These are phyloP conservation scores for Chytriomyces hyalinus DNA, from an alignment of 192 early-diverging fungal species.

Conservation along the genomic window DNA sequence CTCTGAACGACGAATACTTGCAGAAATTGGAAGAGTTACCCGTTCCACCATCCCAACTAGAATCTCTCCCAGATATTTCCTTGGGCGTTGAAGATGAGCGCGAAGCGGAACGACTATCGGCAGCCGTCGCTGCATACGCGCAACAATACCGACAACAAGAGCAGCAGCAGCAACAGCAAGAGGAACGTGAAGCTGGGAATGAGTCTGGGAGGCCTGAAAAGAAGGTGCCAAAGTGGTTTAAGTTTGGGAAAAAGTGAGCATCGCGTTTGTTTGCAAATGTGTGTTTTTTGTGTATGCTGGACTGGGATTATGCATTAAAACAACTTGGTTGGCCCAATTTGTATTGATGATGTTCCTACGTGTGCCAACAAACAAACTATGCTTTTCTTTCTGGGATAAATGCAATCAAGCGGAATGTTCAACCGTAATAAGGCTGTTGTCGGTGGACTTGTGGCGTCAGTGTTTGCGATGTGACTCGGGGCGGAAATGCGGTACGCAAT, in stretches of 20 bases:
- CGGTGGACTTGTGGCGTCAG: too few relatives aligned
- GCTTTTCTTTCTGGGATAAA: too few relatives aligned
- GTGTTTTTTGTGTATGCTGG: too few relatives aligned
- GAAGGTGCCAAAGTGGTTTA: conserved; percentile 53
- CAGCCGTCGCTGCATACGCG: neutral
- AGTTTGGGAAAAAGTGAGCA: conserved; percentile 44
- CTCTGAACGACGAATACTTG: conserved; percentile 22
- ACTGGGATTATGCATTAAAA: too few relatives aligned
- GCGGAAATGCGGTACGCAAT: too few relatives aligned
- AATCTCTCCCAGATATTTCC: neutral
- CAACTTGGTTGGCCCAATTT: too few relatives aligned
- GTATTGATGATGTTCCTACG: too few relatives aligned
- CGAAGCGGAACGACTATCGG: neutral
- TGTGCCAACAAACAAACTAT: too few relatives aligned
- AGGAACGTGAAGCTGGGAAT: neutral
- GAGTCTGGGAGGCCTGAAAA: neutral
- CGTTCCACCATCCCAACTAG: neutral
- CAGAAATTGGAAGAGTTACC: conserved; percentile 37
- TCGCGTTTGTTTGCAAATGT: too few relatives aligned
- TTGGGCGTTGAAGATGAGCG: neutral
- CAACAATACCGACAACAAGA: neutral
- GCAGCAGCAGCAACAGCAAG: neutral
- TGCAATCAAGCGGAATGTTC: too few relatives aligned
- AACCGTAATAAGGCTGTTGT: too few relatives aligned
- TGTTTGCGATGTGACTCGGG: too few relatives aligned